phyloP scores from a whole-genome alignment of 73 alveolate genomes.

The Tetrahymena malaccensis region DNA sequence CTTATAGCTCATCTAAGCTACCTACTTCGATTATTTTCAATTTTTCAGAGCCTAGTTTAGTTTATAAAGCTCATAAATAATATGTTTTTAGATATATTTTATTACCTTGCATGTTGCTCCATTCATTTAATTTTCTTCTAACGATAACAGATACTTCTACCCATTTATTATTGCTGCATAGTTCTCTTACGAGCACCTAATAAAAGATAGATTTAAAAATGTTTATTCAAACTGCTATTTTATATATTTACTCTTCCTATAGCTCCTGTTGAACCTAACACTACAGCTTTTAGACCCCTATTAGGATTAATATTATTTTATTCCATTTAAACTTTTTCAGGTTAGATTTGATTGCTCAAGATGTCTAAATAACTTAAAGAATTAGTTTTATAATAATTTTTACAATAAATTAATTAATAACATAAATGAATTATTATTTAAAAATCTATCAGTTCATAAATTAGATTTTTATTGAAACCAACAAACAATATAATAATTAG shows the following conservation, averaged over 20 bases:
- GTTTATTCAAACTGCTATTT: no score
- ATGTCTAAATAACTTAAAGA: background rate
- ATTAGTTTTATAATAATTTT: background rate
- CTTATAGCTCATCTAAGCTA: constrained; percentile 1
- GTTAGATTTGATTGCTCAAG: background rate
- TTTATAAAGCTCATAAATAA: no score
- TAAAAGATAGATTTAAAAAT: no score
- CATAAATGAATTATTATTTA: no score
- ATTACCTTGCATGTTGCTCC: constrained; percentile 2
- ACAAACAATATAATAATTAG: background rate
- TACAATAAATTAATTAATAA: background rate
- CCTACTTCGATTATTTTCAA: constrained; percentile 10
- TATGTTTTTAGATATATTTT: background rate
- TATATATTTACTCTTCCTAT: constrained; percentile 35
- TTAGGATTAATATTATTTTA: background rate
- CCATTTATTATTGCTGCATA: constrained; percentile 14
- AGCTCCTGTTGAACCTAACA: constrained; percentile 37
- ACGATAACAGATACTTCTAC: constrained; percentile 16
- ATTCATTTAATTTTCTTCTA: constrained; percentile 19
- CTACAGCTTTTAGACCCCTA: constrained; percentile 24
- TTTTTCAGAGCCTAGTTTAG: background rate
- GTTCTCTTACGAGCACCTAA: constrained; percentile 20
- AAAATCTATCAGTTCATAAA: background rate
- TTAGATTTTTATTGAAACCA: no score
- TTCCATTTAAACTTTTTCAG: background rate